phyloP scores from a whole-genome alignment of 2,329 filamentous ascomycete genomes.

The Colletotrichum cordylinicola region DNA sequence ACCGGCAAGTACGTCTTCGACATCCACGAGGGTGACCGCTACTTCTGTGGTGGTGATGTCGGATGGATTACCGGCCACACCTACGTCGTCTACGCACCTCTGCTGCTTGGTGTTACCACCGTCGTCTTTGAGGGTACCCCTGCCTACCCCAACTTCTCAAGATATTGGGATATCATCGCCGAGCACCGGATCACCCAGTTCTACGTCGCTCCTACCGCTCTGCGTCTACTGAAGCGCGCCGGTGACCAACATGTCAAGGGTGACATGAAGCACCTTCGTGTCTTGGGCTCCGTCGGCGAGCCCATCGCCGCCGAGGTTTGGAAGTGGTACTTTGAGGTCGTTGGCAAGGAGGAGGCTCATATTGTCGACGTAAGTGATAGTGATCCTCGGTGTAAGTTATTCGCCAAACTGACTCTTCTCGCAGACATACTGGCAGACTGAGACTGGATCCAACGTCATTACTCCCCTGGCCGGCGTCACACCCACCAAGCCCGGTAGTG shows the following conservation, averaged over 20 bases:
- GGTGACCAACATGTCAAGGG: conserved; percentile 91
- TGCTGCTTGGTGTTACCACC: conserved; percentile 90
- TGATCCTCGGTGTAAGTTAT: neutral
- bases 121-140: conserved; percentile 98
- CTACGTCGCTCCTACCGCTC: conserved; percentile 94
- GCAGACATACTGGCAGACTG: conserved; percentile 99
- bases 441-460: conserved; percentile 97
- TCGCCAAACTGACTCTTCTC: neutral
- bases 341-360: conserved; percentile 92
- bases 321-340: conserved; percentile 99
- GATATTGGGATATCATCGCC: conserved; percentile 98
- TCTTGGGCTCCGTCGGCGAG: conserved; percentile 94
- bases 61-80: conserved; percentile 99
- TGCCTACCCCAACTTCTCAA: conserved; percentile 95
- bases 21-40: conserved; percentile 90
- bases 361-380: conserved; percentile 83
- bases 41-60: conserved; percentile 98
- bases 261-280: conserved; percentile 86
- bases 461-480: conserved; percentile 91
- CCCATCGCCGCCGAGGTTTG: conserved; percentile 97
- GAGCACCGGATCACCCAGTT: conserved; percentile 97
- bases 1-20: conserved; percentile 99
- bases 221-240: conserved; percentile 92
- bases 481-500: conserved; percentile 94
- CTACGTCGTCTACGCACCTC: conserved; percentile 95